Evolutionary conservation across 2,329 filamentous ascomycete genomes (phyloP).

Genomic region (Penicillium sp.): DNA sequence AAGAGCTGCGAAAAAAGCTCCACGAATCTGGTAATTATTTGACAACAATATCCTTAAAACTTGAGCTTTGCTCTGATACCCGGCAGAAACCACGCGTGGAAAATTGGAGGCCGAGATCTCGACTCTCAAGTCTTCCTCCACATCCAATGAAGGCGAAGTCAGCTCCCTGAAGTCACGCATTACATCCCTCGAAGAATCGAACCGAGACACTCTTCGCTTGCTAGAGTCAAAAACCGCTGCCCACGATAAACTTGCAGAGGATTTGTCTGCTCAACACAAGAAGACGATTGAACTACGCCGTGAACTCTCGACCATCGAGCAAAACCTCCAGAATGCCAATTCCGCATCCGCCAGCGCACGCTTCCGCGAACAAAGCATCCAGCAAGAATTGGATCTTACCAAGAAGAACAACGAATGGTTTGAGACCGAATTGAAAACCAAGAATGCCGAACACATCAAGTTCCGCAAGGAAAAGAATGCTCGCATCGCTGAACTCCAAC

Average conservation of each 20-base stretch:
- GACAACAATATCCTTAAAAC: neutral
- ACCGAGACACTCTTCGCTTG: constrained; percentile 83
- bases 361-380: constrained; percentile 84
- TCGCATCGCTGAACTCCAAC: constrained; percentile 82
- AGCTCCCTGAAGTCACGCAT: constrained; percentile 80
- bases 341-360: constrained; percentile 77
- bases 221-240: constrained; percentile 87
- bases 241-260: constrained; percentile 80
- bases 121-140: constrained; percentile 70
- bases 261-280: constrained; percentile 83
- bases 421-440: constrained; percentile 86
- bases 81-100: constrained; percentile 70
- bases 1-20: constrained; percentile 76
- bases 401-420: constrained; percentile 93
- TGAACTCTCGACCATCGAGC: constrained; percentile 77
- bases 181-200: constrained; percentile 82
- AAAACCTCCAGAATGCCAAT: constrained; percentile 78
- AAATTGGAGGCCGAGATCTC: constrained; percentile 79
- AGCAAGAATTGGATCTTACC: constrained; percentile 85
- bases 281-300: constrained; percentile 82
- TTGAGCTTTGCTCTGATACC: constrained; percentile 19
- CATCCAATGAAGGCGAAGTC: constrained; percentile 64
- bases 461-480: constrained; percentile 93
- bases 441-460: constrained; percentile 80
- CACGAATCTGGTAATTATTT: constrained; percentile 68